Evolutionary conservation across 164 flowering plant genomes (phyloP), one percentile per base, ranked within the genome.

Genomic region (Berberis thunbergii): DNA sequence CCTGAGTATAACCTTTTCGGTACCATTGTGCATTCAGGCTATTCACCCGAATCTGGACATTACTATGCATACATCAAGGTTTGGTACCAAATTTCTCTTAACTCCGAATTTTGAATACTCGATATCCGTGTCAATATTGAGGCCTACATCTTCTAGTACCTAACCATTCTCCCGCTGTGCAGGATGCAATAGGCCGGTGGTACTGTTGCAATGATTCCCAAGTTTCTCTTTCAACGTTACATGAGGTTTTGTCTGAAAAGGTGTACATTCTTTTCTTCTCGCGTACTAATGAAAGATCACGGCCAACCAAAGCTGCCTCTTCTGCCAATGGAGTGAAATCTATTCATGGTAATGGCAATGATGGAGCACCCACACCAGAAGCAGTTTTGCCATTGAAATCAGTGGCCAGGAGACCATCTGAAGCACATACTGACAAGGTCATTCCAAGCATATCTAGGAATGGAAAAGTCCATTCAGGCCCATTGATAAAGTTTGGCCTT

Each of bases 51-150:
- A 60, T 91, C 99, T 63, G 99, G 99, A 40, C 99, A 95, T 69
- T 95, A 95, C 75, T 95, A 89, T 83, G 96, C 99, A 46, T 95
- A 91, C 71, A 80, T 95, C 70, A 95, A 95, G 99, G 98, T 93
- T 62, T 26, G 26, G 50, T 48, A 6, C 10, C 50, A 1, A 11
- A 6, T 48, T 7, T 63, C 60, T 53, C 46, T 43, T 59, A 43
- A 46, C 49, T n/a, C 59, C 3, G 12, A 40, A 6, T 52, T 57
- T 43, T 48, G 10, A 7, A 68, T 26, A 26, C 26, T 26, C 26
- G 26, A 26, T 26, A 26, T 0, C 26, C 26, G 26, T 26, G 26
- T 26, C 26, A 26, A 26, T 26, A 26, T 26, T 26, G 26, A 26
- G 26, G 26, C 26, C 26, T 26, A 26, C 26, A 26, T 26, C 26